Evolutionary conservation across 495 filamentous ascomycete species (phyloP), one percentile per base, ranked within the genome.

Genomic region (Daldinia concentrica): DNA sequence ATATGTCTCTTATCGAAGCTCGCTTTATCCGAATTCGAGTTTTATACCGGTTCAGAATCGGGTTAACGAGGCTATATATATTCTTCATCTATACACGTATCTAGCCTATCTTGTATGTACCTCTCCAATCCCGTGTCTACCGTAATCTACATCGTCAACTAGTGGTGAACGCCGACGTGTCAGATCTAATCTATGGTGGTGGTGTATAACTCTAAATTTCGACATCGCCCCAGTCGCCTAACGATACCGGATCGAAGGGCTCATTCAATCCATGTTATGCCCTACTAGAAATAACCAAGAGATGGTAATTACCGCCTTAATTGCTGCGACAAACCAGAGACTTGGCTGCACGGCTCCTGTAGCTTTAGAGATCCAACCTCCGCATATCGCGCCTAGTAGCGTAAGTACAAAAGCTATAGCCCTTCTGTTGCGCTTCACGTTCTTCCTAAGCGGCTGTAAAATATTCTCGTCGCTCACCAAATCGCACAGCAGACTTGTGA

Each of bases 401-500:
- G 91, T 78, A 15, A 81, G 78, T 0, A 88, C 71, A 14, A 91
- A 86, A 0, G 87, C 86, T 0, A 83, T 83, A 6, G 88, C 73
- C 24, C 91, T 82, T 26, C 90, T 78, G 76, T 92, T 90, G 37
- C 90, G 82, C 80, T 91, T 91, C 1, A 82, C 82, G 67, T 91
- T 92, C 60, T 82, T 73, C 41, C 72, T 78, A 7, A 83, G 79
- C 27, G 79, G 78, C 4, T 75, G 80, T 0, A 83, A 62, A 11
- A 91, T 71, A 32, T 82, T 78, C n/a, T 87, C 85, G 64, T 91
- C 87, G 17, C 86, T 87, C 6, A 87, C 84, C 58, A 93, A 77
- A 69, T 92, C 90, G 72, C 88, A 90, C 65, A 92, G 88, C 22
- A 92, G 82, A 62, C 85, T 90, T 4, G 91, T 93, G 72, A 93